Percentiles rank a stretch among this genome's conserved stretches.
phyloP scores from a whole-genome alignment of 2,329 filamentous ascomycete genomes.

The Talaromyces albobiverticillius region DNA sequence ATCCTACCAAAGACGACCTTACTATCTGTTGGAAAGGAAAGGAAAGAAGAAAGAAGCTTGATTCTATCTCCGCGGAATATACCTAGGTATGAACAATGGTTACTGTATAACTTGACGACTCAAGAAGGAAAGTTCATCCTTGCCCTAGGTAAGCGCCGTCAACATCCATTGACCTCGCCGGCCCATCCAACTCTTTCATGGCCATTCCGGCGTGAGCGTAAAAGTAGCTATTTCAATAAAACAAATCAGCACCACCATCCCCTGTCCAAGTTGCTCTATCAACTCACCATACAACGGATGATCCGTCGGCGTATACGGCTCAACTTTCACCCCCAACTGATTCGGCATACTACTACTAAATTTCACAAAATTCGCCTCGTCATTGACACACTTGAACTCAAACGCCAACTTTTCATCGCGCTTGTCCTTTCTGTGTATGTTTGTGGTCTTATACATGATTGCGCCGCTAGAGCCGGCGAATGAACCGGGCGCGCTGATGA shows the following conservation, averaged over 20 bases:
- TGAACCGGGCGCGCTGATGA: constrained; percentile 5
- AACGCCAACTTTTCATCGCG: constrained; percentile 7
- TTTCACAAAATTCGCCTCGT: constrained; percentile 11
- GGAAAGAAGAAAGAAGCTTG: too few relatives aligned
- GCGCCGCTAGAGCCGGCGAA: constrained; percentile 11
- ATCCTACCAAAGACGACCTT: too few relatives aligned
- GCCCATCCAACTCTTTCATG: neutral
- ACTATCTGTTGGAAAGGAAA: too few relatives aligned
- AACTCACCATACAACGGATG: constrained; percentile 14
- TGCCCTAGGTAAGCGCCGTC: too few relatives aligned
- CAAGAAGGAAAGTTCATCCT: too few relatives aligned
- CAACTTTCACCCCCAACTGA: constrained; percentile 7
- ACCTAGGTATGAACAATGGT: too few relatives aligned
- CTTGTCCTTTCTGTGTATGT: neutral
- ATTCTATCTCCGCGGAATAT: too few relatives aligned
- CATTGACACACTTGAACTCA: constrained; percentile 11
- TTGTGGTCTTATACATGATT: constrained; percentile 9
- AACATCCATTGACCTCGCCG: neutral
- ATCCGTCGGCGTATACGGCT: constrained; percentile 13
- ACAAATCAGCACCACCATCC: too few relatives aligned
- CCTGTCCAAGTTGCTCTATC: too few relatives aligned
- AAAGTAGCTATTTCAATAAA: constrained; percentile 7
- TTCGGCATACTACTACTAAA: constrained; percentile 12
- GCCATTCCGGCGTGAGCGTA: constrained; percentile 1
- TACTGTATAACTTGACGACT: too few relatives aligned